Percentiles rank a stretch among this genome's conserved stretches.
phyloP scores from a whole-genome alignment of 2,329 filamentous ascomycete genomes.

The Fusarium aywerte region DNA sequence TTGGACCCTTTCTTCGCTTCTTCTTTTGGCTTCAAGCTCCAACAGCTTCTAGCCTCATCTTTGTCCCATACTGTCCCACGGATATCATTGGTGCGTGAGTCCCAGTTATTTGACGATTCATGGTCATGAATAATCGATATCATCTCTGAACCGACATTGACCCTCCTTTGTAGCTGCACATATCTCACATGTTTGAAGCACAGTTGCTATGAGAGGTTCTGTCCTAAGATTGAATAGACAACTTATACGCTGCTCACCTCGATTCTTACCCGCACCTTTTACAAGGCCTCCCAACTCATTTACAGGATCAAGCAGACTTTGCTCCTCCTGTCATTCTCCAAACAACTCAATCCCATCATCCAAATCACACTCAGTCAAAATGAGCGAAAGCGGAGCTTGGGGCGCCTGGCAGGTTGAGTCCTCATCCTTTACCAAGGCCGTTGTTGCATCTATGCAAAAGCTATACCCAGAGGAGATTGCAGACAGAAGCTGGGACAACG shows the following conservation, averaged over 20 bases:
- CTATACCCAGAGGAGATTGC: conserved; percentile 92
- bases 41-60: conserved; percentile 18
- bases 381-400: conserved; percentile 49
- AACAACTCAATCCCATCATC: not conserved
- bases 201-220: conserved; percentile 33
- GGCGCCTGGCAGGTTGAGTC: conserved; percentile 55
- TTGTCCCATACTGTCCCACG: not conserved
- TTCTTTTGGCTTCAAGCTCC: conserved; percentile 12
- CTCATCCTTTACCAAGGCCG: conserved; percentile 62
- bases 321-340: conserved; percentile 34
- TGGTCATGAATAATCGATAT: not conserved
- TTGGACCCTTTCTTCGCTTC: conserved; percentile 33
- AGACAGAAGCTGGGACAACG: conserved; percentile 94
- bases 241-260: conserved; percentile 11
- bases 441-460: conserved; percentile 81
- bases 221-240: conserved; percentile 19
- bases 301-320: conserved; percentile 8
- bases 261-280: not conserved
- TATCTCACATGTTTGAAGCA: not conserved
- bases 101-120: not conserved
- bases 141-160: not conserved
- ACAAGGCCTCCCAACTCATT: not conserved
- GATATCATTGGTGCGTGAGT: conserved; percentile 8
- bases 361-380: conserved; percentile 24
- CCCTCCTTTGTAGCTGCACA: not conserved